phyloP scores from a whole-genome alignment of 2,329 filamentous ascomycete genomes.

The Ascochyta viciae-villosae region DNA sequence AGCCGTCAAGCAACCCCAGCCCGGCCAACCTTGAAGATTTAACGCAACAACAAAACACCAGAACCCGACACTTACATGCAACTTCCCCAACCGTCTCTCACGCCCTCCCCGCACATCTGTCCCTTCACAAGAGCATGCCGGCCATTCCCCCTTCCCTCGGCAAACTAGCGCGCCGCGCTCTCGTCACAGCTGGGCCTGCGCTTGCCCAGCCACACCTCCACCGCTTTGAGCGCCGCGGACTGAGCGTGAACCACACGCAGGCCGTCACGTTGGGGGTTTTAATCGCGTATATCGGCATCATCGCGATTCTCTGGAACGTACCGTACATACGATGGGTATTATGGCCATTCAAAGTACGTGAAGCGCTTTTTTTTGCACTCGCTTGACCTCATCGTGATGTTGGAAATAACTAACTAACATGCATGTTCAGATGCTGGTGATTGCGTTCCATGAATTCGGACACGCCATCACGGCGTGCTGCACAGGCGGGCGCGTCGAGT shows the following conservation, averaged over 20 bases:
- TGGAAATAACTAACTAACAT: conserved; percentile 5
- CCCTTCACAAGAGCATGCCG: conserved; percentile 27
- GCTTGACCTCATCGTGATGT: not conserved
- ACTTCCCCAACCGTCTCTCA: not conserved
- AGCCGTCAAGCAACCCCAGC: conserved; percentile 17
- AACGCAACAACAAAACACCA: not conserved
- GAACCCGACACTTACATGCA: not conserved
- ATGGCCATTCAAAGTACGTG: conserved; percentile 78
- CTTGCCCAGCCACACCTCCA: conserved; percentile 48
- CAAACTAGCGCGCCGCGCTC: conserved; percentile 36
- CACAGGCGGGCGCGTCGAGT: conserved; percentile 76
- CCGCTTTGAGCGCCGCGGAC: conserved; percentile 58
- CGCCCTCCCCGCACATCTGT: not conserved
- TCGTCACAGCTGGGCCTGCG: conserved; percentile 37
- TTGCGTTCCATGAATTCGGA: conserved; percentile 81
- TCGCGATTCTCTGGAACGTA: conserved; percentile 80
- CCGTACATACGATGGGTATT: conserved; percentile 76
- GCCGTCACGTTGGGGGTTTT: conserved; percentile 75
- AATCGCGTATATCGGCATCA: conserved; percentile 73
- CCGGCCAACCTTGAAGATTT: conserved; percentile 9
- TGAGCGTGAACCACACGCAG: conserved; percentile 72
- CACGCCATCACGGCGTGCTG: conserved; percentile 76
- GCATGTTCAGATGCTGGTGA: conserved; percentile 72
- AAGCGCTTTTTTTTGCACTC: not conserved
- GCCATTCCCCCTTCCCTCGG: conserved; percentile 27